These are phyloP conservation scores for Exsudoporus floridanus DNA, from an alignment of 1,284 basidiomycete species.

Conservation along the genomic window DNA sequence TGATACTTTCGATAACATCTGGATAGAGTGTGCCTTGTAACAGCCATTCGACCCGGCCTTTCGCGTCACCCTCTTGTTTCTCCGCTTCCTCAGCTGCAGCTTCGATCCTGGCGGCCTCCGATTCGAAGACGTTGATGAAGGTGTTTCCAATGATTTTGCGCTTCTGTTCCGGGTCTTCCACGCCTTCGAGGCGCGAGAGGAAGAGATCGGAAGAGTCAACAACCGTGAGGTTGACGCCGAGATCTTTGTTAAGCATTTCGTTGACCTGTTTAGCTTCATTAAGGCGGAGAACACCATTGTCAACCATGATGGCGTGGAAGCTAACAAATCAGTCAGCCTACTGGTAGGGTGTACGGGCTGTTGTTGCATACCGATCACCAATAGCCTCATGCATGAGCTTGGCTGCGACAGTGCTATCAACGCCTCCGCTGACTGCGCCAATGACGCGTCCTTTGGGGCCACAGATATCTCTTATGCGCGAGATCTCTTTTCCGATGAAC, in stretches of 20 bases:
- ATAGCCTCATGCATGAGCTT: constrained; percentile 99
- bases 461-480: constrained; percentile 92
- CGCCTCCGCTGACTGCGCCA: constrained; percentile 96
- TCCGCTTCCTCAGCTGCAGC: constrained; percentile 77
- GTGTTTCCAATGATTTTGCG: constrained; percentile 99
- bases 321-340: constrained; percentile 39
- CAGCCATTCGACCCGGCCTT: constrained; percentile 95
- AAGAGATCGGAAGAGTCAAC: constrained; percentile 96
- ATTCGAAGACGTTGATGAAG: constrained; percentile 98
- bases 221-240: constrained; percentile 96
- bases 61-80: constrained; percentile 63
- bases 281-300: constrained; percentile 94
- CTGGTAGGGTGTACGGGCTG: neutral
- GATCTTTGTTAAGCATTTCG: constrained; percentile 90
- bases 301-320: constrained; percentile 99
- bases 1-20: constrained; percentile 99
- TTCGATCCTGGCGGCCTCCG: constrained; percentile 89
- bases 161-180: constrained; percentile 97
- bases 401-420: constrained; percentile 97
- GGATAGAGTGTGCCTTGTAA: constrained; percentile 97
- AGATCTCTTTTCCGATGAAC: constrained; percentile 97
- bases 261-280: constrained; percentile 95
- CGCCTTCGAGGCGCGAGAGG: constrained; percentile 82
- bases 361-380: constrained; percentile 81
- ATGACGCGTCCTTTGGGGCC: constrained; percentile 95